phyloP scores from a whole-genome alignment of 257 asterid species.

The Solanum ossicruentum region DNA sequence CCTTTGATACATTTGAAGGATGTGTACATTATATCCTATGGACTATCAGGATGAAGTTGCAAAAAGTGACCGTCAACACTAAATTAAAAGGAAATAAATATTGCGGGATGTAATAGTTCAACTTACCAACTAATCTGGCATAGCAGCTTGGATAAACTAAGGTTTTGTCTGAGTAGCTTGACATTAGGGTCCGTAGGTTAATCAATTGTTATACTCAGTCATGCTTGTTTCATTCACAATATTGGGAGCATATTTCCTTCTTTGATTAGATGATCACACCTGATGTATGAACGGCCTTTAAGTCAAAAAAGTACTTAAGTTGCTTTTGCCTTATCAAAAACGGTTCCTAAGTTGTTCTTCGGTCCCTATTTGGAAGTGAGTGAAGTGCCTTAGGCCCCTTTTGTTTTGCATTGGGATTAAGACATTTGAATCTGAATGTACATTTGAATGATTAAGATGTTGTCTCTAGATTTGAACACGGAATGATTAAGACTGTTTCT shows the following conservation, averaged over 20 bases:
- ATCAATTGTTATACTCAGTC: not conserved
- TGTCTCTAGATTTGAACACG: not conserved
- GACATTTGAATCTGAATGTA: not conserved
- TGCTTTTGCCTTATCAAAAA: not conserved
- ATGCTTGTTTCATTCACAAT: not conserved
- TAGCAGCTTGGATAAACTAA: not conserved
- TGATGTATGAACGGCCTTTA: not conserved
- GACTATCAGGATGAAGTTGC: not conserved
- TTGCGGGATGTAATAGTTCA: not conserved
- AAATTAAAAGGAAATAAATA: not conserved
- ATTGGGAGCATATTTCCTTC: not conserved
- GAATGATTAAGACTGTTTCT: not conserved
- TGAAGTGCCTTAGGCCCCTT: not conserved
- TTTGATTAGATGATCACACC: not conserved
- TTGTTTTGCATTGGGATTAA: not conserved
- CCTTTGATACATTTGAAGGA: not conserved
- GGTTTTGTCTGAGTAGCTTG: not conserved
- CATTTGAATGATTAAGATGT: not conserved
- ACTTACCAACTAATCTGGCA: not conserved
- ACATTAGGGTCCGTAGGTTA: not conserved
- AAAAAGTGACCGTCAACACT: not conserved
- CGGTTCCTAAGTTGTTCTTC: not conserved
- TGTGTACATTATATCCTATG: not conserved
- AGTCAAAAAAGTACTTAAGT: not conserved
- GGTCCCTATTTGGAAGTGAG: not conserved